Evolutionary conservation across 169 alveolate genomes (phyloP).

Genomic region (Miamiensis avidus): DNA sequence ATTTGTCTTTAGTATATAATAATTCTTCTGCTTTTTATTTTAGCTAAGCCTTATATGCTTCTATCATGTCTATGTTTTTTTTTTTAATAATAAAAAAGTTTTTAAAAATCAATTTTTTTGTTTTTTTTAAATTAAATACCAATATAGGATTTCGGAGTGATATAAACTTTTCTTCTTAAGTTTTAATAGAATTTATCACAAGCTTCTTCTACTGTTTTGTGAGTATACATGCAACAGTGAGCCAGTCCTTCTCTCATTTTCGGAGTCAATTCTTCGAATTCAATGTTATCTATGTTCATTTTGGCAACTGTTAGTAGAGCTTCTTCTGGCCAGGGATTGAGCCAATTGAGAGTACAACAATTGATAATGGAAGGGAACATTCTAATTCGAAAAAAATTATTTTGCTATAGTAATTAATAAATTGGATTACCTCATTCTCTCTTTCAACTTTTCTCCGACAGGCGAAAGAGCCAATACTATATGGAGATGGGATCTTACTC

Average conservation of each 20-base stretch:
- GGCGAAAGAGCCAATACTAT: slow-evolving; percentile 82
- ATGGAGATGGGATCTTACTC: slow-evolving; percentile 76
- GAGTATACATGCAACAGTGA: slow-evolving; percentile 87
- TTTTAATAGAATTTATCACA: slow-evolving; percentile 75
- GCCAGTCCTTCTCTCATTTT: slow-evolving; percentile 56
- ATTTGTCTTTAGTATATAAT: slow-evolving; percentile 63
- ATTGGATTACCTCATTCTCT: too few species aligned
- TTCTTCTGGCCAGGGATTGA: slow-evolving; percentile 86
- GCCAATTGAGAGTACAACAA: slow-evolving; percentile 84
- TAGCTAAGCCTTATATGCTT: slow-evolving; percentile 67
- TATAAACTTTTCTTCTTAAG: slow-evolving; percentile 87
- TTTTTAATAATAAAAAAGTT: too few species aligned
- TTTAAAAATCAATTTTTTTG: too few species aligned
- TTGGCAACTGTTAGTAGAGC: slow-evolving; percentile 80
- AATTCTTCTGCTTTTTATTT: slow-evolving; percentile 78
- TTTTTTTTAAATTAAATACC: too few species aligned
- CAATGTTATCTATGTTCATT: slow-evolving; percentile 59
- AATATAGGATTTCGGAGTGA: slow-evolving; percentile 94
- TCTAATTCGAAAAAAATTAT: too few species aligned
- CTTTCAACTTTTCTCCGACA: slow-evolving; percentile 81
- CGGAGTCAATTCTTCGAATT: slow-evolving; percentile 50
- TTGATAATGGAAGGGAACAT: slow-evolving; percentile 86
- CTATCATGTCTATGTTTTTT: slow-evolving; percentile 91
- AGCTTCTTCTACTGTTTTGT: slow-evolving; percentile 84
- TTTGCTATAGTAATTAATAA: too few species aligned